phyloP scores from a whole-genome alignment of 2,329 filamentous ascomycete species.

The Cladosporium sp. region DNA sequence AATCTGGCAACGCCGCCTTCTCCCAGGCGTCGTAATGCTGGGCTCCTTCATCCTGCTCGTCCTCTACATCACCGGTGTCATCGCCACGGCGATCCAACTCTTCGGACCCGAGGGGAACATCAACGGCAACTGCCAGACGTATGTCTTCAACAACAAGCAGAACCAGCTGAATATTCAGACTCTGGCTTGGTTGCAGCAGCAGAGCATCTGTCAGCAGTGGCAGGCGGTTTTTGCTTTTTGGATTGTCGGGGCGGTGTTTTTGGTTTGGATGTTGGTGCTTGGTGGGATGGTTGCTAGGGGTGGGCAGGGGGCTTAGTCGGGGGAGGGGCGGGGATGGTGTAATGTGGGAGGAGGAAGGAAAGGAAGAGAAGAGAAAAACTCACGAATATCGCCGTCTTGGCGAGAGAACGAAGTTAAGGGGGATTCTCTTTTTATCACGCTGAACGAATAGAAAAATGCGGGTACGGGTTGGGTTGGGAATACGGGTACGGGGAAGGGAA shows the following conservation, averaged over 20 bases:
- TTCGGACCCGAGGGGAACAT: conserved; percentile 54
- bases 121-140: conserved; percentile 55
- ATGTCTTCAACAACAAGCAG: conserved; percentile 46
- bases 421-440: neutral
- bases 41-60: conserved; percentile 58
- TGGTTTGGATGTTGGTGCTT: conserved; percentile 63
- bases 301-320: conserved; percentile 21
- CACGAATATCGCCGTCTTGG: too few relatives aligned
- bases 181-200: conserved; percentile 58
- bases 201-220: conserved; percentile 61
- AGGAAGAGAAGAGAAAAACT: neutral
- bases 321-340: neutral
- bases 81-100: conserved; percentile 59
- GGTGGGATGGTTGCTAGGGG: conserved; percentile 32
- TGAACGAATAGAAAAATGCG: neutral
- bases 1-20: conserved; percentile 50
- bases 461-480: neutral
- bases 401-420: too few relatives aligned
- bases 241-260: conserved; percentile 58
- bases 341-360: neutral
- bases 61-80: conserved; percentile 57
- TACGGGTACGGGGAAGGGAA: neutral
- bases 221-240: conserved; percentile 60
- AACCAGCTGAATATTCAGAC: conserved; percentile 50
- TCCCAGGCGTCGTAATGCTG: conserved; percentile 56